phyloP scores from a whole-genome alignment of 2,329 filamentous ascomycete genomes.

The Cercospora sesami region DNA sequence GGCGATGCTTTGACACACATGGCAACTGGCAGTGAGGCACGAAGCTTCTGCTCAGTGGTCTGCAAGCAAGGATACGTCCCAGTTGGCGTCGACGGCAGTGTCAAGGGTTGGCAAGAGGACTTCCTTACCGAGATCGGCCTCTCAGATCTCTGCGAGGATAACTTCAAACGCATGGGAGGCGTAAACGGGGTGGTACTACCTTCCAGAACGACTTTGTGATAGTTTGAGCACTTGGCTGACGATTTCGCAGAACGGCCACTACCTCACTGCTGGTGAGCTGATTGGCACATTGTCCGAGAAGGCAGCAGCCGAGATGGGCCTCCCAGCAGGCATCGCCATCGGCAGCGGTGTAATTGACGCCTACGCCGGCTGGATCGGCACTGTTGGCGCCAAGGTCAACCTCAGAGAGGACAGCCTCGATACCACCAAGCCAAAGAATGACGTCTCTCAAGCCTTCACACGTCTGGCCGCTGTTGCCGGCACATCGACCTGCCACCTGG shows the following conservation, averaged over 20 bases:
- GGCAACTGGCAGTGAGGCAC: slow-evolving; percentile 85
- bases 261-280: slow-evolving; percentile 86
- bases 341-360: slow-evolving; percentile 97
- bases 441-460: slow-evolving; percentile 88
- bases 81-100: slow-evolving; percentile 93
- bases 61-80: slow-evolving; percentile 98
- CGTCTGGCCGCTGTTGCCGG: slow-evolving; percentile 91
- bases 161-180: slow-evolving; percentile 91
- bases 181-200: slow-evolving; percentile 83
- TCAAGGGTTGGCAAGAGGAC: slow-evolving; percentile 97
- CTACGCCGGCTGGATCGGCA: slow-evolving; percentile 98
- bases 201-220: slow-evolving; percentile 16
- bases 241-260: slow-evolving; percentile 76
- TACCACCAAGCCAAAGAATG: slow-evolving; percentile 69
- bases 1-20: slow-evolving; percentile 91
- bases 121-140: slow-evolving; percentile 86
- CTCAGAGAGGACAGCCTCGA: slow-evolving; percentile 61
- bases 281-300: slow-evolving; percentile 82
- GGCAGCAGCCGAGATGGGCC: slow-evolving; percentile 78
- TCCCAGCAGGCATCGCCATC: slow-evolving; percentile 83
- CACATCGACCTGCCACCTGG: slow-evolving; percentile 94
- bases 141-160: slow-evolving; percentile 76
- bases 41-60: slow-evolving; percentile 93
- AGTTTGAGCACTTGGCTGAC: slow-evolving; percentile 32
- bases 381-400: slow-evolving; percentile 93